Evolutionary conservation across 2,329 filamentous ascomycete species (phyloP).

Genomic region (Aspergillus awamori): DNA sequence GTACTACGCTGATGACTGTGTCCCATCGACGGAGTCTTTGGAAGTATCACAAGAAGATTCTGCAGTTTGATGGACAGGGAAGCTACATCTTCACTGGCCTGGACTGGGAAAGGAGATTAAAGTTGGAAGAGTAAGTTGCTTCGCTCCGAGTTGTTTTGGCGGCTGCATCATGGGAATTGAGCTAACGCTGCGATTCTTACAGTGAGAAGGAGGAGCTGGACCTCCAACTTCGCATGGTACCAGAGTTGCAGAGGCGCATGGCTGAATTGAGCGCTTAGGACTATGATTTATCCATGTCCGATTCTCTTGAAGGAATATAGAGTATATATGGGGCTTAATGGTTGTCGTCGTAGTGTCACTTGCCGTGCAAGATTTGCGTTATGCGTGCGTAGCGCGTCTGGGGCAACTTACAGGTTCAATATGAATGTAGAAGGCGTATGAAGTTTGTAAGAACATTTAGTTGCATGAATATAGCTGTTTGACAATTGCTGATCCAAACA

Average conservation of each 20-base stretch:
- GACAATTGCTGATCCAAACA: not conserved
- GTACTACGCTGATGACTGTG: conserved; percentile 96
- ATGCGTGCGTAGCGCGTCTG: not conserved
- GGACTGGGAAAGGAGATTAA: conserved; percentile 82
- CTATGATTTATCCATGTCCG: not conserved
- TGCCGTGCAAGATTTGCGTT: not conserved
- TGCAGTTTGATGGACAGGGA: conserved; percentile 96
- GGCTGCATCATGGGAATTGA: not conserved
- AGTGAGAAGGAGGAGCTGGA: conserved; percentile 93
- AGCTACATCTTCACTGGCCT: conserved; percentile 85
- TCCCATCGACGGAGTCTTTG: conserved; percentile 87
- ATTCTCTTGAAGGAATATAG: not conserved
- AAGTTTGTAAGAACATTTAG: not conserved
- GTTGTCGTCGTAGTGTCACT: not conserved
- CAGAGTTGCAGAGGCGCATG: conserved; percentile 83
- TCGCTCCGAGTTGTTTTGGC: not conserved
- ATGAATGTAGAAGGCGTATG: not conserved
- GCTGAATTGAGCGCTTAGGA: conserved; percentile 67
- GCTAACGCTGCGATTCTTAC: not conserved
- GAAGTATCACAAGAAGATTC: conserved; percentile 92
- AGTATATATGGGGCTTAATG: not conserved
- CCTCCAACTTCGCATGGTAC: conserved; percentile 78
- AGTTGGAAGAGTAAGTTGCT: conserved; percentile 73
- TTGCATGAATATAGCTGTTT: not conserved
- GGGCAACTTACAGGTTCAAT: not conserved